Evolutionary conservation across 257 asterid species (phyloP).

Genomic region (Solanum corneliomulleri): DNA sequence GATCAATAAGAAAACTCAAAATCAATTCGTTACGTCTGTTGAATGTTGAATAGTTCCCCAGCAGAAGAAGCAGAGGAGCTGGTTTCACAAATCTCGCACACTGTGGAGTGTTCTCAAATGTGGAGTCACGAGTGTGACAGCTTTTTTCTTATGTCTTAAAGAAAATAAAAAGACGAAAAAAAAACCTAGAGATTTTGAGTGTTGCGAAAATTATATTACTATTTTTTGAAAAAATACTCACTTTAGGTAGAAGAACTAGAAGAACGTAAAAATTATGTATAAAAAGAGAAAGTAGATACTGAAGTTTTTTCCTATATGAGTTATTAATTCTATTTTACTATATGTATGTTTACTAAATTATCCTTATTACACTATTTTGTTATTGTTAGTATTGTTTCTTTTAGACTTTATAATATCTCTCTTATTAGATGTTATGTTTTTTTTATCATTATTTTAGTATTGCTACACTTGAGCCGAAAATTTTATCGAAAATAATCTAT

Average conservation of each 20-base stretch:
- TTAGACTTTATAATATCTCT: no score
- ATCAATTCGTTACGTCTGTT: background rate
- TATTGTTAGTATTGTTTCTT: no score
- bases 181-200: background rate
- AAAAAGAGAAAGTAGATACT: no score
- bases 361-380: no score
- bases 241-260: accelerated
- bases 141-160: background rate
- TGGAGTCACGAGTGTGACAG: background rate
- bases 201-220: background rate
- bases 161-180: no score
- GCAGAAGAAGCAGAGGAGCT: background rate
- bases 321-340: no score
- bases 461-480: accelerated
- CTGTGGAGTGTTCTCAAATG: background rate
- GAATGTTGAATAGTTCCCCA: background rate
- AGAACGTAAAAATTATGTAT: background rate
- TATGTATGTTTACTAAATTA: no score
- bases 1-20: background rate
- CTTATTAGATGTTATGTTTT: no score
- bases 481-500: no score
- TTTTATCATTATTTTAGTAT: no score
- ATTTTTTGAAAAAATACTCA: accelerated
- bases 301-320: background rate
- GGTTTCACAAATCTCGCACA: background rate